Base-by-base conservation (phyloP, 495 filamentous ascomycete species). In the Penicillium cinerascens region DNA sequence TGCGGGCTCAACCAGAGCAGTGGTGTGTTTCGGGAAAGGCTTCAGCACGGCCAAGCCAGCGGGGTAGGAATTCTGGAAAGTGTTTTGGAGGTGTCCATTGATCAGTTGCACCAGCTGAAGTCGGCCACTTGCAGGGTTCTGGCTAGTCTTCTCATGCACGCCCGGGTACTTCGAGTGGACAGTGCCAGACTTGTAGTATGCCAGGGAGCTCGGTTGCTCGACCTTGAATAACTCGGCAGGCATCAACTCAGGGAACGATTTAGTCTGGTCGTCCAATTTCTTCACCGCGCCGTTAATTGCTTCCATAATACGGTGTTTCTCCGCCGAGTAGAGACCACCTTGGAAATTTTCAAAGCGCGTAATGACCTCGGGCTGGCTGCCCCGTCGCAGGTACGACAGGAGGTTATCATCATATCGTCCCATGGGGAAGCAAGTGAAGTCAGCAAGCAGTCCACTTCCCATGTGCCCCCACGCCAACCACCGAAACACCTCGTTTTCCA, bases 401-500 rank as follows among this genome's bases (percentile, higher is more conserved):
- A 91, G 70, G 4, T 79, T 60, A 55, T 96, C 91, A 54, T 93
- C 82, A 55, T 83, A 81, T 47, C 82, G 63, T 1, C 81, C 91
- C 92, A 97, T 97, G 15, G 93, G 93, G 46, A 96, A 81, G 25
- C 89, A 81, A 7, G 83, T 74, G 72, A 87, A 87, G 63, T 93
- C 84, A 18, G 86, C 82, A 9, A 98, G 78, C 16, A 96, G 68
- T 4, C 93, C 93, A 25, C 84, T 83, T n/a, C 87, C 85, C 88
- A 96, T 95, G 49, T 87, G 83, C 17, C 88, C 90, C 92, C 92
- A 98, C 3, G 93, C 93, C 49, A 96, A 70, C 91, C 91, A 97
- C 49, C 87, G 78, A 72, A 87, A 83, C 29, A 96, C 58, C 47
- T 96, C 91, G 16, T 72, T 76, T 64, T 89, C 84, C 47, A 95